Base-by-base conservation (phyloP, 1,139 yeast species). In the Protomyces pachydermus region DNA sequence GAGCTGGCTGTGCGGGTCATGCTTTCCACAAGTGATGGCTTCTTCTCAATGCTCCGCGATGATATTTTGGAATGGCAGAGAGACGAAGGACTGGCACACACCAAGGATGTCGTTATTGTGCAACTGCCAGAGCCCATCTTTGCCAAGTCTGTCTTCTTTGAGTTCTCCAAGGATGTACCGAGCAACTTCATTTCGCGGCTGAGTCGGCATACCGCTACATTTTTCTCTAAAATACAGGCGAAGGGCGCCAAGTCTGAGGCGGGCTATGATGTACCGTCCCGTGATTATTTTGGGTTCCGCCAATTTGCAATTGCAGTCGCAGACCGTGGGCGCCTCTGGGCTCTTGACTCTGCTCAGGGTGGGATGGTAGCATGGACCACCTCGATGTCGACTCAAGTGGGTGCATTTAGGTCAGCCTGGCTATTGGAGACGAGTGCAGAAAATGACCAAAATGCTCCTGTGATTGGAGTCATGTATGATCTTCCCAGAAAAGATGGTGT, bases 281-380 rank as follows among this genome's bases (percentile, higher is more conserved):
- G 66, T 60, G 74, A 73, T 50, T 71, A 74, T 25, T 84, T 83
- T 75, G 87, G 87, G 0, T 78, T 82, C 65, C 72, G 76, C 28
- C 83, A 84, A 69, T 72, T 74, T 9, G 71, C 84, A 42, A 75
- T 84, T 1, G 76, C 79, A 0, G 78, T 80, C 1, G 79, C 85
- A 0, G 69, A 70, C 14, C 70, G 72, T 39, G 84, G 83, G 3
- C 75, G 76, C 55, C 66, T 82, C 1, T 73, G 77, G 38, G 84
- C 83, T 0, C 71, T 82, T 25, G 79, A 82, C 67, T 74, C 81
- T 1, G 68, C 74, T 2, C 70, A 61, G 23, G 62, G 71, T 20
- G 84, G 84, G 16, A 66, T 70, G 2, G 60, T 71, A 14, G 70
- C 72, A 2, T 84, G 87, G 87, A 71, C 69, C 6, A 67, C 77